Conservation (phyloP, 139 green algal genomes). For the Edaphochlamys debaryana region DNA sequence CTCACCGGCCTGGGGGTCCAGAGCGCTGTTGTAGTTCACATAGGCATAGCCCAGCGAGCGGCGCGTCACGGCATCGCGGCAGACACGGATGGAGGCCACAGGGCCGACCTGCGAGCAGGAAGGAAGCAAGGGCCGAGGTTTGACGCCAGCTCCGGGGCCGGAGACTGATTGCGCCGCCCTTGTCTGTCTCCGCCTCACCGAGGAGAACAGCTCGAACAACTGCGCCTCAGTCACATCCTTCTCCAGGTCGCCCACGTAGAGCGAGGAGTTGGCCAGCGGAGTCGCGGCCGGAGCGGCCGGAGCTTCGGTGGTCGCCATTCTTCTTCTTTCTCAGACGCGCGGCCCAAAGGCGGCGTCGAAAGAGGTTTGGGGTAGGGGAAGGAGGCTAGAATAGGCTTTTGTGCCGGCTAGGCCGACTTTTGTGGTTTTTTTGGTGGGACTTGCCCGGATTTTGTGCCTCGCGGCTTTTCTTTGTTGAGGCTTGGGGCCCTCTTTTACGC, state of each 20-base stretch:
- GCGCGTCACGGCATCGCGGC: conserved; percentile 91
- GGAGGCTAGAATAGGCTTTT: conserved; percentile 34
- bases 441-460: conserved; percentile 41
- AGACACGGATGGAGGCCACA: conserved; percentile 93
- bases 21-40: conserved; percentile 92
- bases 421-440: conserved; percentile 36
- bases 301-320: conserved; percentile 34
- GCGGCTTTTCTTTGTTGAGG: neutral
- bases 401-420: conserved; percentile 28
- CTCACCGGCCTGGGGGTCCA: conserved; percentile 87
- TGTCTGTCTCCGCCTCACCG: too few species aligned
- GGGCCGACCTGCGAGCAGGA: conserved; percentile 79
- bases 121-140: too few species aligned
- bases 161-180: too few species aligned
- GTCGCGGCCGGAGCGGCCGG: conserved; percentile 33
- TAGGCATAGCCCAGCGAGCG: conserved; percentile 96
- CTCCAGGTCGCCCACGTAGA: conserved; percentile 96
- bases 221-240: conserved; percentile 88
- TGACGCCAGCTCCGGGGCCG: too few species aligned
- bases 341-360: conserved; percentile 4
- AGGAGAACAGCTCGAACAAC: conserved; percentile 92
- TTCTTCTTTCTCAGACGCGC: conserved; percentile 25
- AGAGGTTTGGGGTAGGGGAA: too few species aligned
- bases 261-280: conserved; percentile 74
- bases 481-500: conserved; percentile 14